Conservation (phyloP, 495 filamentous ascomycete genomes). For the Penicillium paradoxum region DNA sequence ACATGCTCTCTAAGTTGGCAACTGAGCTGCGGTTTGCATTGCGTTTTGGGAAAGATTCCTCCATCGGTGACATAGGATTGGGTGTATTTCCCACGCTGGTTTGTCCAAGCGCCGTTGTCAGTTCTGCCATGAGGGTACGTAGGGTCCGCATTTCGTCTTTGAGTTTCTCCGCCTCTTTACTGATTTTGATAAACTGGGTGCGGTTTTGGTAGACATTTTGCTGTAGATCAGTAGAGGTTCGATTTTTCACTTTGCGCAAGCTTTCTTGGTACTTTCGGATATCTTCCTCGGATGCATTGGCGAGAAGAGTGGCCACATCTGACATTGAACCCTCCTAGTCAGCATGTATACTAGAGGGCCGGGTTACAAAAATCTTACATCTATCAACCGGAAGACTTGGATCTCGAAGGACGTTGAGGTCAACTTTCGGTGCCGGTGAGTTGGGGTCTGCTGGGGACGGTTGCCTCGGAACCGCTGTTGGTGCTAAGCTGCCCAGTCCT, state of each 20-base stretch:
- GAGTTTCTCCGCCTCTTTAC: constrained; percentile 96
- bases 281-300: constrained; percentile 90
- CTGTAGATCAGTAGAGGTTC: constrained; percentile 84
- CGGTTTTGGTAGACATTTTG: constrained; percentile 97
- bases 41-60: constrained; percentile 46
- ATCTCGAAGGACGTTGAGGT: constrained; percentile 71
- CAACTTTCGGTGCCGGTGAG: constrained; percentile 48
- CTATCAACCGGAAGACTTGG: constrained; percentile 66
- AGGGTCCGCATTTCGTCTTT: constrained; percentile 94
- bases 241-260: constrained; percentile 71
- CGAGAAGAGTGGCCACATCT: constrained; percentile 76
- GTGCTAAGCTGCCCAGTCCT: constrained; percentile 44
- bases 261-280: constrained; percentile 76
- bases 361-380: constrained; percentile 34
- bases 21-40: constrained; percentile 56
- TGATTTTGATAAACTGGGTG: constrained; percentile 98
- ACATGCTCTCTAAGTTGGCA: constrained; percentile 91
- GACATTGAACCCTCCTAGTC: neutral
- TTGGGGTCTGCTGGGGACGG: constrained; percentile 35
- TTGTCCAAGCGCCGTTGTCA: constrained; percentile 72
- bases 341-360: neutral
- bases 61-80: constrained; percentile 42
- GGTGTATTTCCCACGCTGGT: constrained; percentile 48
- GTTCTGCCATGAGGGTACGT: constrained; percentile 79
- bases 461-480: constrained; percentile 44